These are phyloP conservation scores for Aspergillus proliferans DNA, from an alignment of 2,329 filamentous ascomycete genomes.

Conservation along the genomic window DNA sequence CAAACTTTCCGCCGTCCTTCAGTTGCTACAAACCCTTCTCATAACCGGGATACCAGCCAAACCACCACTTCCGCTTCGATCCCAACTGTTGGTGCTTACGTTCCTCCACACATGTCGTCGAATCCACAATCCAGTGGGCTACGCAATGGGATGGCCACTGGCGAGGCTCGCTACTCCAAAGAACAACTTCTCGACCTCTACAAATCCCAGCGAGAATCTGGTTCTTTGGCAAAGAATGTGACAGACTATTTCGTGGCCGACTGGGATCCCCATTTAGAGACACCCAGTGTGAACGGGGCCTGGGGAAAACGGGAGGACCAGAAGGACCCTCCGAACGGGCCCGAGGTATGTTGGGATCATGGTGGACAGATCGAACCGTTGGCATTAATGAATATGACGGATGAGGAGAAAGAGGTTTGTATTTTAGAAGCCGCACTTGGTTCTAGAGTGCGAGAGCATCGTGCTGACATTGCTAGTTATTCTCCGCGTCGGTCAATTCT, in stretches of 20 bases:
- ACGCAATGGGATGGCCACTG: constrained; percentile 49
- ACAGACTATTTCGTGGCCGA: constrained; percentile 64
- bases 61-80: constrained; percentile 34
- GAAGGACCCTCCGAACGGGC: constrained; percentile 67
- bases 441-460: constrained; percentile 6
- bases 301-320: constrained; percentile 76
- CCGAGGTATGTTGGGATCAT: constrained; percentile 87
- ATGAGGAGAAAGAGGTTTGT: constrained; percentile 59
- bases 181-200: constrained; percentile 74
- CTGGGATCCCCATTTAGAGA: constrained; percentile 72
- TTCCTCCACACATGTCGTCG: constrained; percentile 55
- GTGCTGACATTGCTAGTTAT: constrained; percentile 53
- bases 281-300: constrained; percentile 54
- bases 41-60: constrained; percentile 39
- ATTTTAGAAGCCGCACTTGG: constrained; percentile 2
- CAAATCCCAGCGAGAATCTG: constrained; percentile 50
- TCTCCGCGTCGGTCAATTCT: constrained; percentile 84
- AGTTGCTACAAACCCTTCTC: constrained; percentile 50
- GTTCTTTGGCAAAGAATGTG: constrained; percentile 54
- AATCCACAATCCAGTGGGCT: constrained; percentile 38
- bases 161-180: constrained; percentile 63
- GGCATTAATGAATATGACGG: constrained; percentile 64
- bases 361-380: constrained; percentile 65
- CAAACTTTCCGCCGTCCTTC: constrained; percentile 62
- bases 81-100: constrained; percentile 46